Base-by-base conservation (phyloP, 257 asterid species). In the Asclepias syriaca region DNA sequence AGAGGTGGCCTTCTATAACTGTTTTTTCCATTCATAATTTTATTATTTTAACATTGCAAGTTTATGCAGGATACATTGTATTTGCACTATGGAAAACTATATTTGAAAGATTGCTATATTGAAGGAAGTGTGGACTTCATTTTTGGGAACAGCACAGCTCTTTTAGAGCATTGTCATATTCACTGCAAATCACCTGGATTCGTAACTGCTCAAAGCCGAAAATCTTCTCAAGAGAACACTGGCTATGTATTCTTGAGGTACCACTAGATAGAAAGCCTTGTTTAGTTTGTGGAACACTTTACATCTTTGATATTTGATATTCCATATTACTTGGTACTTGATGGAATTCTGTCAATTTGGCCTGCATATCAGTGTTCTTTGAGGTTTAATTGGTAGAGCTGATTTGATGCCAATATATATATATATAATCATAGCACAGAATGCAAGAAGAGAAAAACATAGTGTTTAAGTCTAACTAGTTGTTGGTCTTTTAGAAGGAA, bases 121-220 rank as follows among this genome's bases (percentile, higher is more conserved):
- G 99, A 95, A 85, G 99, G 99, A 75, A 92, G 97, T 48, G 97
- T 90, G 39, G 98, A 95, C 85, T 92, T 95, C 88, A 92, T 95
- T 72, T 92, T 95, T 72, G 99, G 99, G 27, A 95, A 95, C 74
- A 92, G 98, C 90, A 95, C 99, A 29, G 96, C 98, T 21, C 90
- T 95, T 75, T 75, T 92, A 85, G 99, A 95, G 88, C 96, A 90
- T 76, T 95, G 97, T 53, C 99, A 95, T 77, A 92, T 92, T 78
- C 97, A 92, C 79, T 95, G 98, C 92, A 95, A 92, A 77, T 77
- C 98, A 4, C 76, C 82, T 12, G 99, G 99, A 65, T 95, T 37
- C 71, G 78, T 92, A 58, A 92, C 98, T 53, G 98, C 98, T 45
- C 99, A 95, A 76, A 90, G 97, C 82, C 83, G 99, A 70, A 95